Evolutionary conservation across 176 grass and related monocot genomes (phyloP).

Genomic region (Aegilops umbellulata): DNA sequence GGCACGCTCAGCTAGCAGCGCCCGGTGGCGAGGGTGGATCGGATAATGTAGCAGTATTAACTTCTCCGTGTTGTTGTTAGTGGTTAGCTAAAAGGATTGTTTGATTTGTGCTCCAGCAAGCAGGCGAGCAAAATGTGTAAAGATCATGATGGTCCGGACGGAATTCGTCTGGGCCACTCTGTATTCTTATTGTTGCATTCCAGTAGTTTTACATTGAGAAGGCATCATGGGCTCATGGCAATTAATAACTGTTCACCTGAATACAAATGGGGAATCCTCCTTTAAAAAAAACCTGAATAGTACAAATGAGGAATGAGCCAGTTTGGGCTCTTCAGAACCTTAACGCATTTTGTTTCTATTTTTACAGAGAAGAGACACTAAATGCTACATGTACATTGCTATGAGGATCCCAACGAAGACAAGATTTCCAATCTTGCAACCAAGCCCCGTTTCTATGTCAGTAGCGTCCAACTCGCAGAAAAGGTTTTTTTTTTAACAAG

Average conservation of each 20-base stretch:
- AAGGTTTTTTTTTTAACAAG: not conserved
- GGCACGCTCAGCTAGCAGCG: conserved; percentile 12
- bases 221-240: not conserved
- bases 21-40: not conserved
- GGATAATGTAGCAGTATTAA: not conserved
- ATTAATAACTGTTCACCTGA: not conserved
- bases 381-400: not conserved
- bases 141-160: conserved; percentile 8
- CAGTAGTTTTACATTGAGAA: not conserved
- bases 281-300: too few species aligned
- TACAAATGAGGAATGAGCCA: not conserved
- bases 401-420: too few species aligned
- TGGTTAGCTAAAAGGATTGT: not conserved
- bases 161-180: not conserved
- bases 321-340: not conserved
- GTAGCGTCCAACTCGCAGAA: not conserved
- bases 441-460: not conserved
- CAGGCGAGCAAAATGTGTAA: conserved; percentile 39
- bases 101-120: conserved; percentile 19
- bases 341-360: not conserved
- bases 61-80: not conserved
- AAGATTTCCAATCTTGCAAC: too few species aligned
- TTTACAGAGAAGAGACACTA: not conserved
- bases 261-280: not conserved
- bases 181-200: not conserved